These are phyloP conservation scores for Malus hybrid DNA, from an alignment of 331 rosid species.

Conservation along the genomic window DNA sequence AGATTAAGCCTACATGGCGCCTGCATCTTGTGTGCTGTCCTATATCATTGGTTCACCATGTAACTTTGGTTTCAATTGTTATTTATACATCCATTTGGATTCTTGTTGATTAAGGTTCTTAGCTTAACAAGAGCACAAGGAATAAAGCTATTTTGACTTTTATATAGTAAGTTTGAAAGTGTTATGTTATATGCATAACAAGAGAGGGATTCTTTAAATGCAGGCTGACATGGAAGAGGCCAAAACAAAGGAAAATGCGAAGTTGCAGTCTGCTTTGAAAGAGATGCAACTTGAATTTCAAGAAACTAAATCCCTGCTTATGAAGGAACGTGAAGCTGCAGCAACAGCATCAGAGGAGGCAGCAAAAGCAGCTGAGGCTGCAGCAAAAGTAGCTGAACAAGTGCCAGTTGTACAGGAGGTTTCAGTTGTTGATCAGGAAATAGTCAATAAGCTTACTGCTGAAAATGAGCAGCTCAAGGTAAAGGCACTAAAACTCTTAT, in stretches of 20 bases:
- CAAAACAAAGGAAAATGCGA: conserved; percentile 53
- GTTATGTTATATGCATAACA: background rate
- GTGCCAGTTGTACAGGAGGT: conserved; percentile 28
- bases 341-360: background rate
- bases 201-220: conserved; percentile 5
- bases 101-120: background rate
- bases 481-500: conserved; percentile 1
- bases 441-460: conserved; percentile 39
- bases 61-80: background rate
- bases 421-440: conserved; percentile 45
- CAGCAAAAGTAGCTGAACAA: conserved; percentile 31
- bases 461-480: conserved; percentile 77
- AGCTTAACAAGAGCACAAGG: background rate
- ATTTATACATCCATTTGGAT: background rate
- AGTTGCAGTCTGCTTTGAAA: conserved; percentile 52
- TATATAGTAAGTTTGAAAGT: background rate
- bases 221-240: conserved; percentile 60
- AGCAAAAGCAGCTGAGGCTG: conserved; percentile 21
- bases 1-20: background rate
- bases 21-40: background rate
- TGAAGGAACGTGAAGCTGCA: conserved; percentile 52
- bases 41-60: background rate
- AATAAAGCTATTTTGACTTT: background rate
- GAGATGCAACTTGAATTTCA: conserved; percentile 49
- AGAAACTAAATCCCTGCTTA: conserved; percentile 41